Conservation (phyloP, 768 basidiomycete species). For the Podaxis sp. region DNA sequence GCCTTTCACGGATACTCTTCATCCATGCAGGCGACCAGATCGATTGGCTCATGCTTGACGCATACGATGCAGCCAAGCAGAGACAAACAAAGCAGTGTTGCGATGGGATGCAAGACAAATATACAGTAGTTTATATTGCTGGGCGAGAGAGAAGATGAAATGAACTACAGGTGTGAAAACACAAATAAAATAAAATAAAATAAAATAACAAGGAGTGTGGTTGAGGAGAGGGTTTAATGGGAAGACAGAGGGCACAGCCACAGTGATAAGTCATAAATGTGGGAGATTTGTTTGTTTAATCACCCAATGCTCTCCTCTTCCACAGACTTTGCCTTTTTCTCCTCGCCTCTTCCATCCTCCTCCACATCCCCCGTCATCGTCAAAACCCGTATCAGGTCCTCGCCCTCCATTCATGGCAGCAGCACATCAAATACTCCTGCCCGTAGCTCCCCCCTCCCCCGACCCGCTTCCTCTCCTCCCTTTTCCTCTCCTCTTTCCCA, state of each 20-base stretch:
- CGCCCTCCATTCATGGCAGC: background rate
- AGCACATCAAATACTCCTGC: background rate
- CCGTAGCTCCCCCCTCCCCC: constrained; percentile 15
- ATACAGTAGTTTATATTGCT: background rate
- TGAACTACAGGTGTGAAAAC: background rate
- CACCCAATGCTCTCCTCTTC: constrained; percentile 19
- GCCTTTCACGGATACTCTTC: background rate
- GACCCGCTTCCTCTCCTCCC: constrained; percentile 15
- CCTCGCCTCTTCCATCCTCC: constrained; percentile 17
- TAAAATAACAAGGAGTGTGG: background rate
- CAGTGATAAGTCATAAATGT: constrained; percentile 6
- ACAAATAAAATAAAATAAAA: background rate
- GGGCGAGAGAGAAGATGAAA: background rate
- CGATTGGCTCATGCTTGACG: background rate
- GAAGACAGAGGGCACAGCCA: constrained; percentile 12
- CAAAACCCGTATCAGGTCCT: constrained; percentile 8
- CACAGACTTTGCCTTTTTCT: constrained; percentile 17
- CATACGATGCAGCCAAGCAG: background rate
- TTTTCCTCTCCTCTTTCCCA: constrained; percentile 25
- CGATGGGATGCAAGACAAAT: background rate
- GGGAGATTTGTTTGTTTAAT: background rate
- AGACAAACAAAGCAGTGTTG: background rate
- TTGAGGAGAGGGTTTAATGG: background rate
- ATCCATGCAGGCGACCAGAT: background rate
- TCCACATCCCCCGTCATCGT: constrained; percentile 9